A percentile compares a stretch with the other conserved stretches of the same genome.
Conservation (phyloP, 371 early-diverging fungal genomes). For the Mortierella sp. region DNA sequence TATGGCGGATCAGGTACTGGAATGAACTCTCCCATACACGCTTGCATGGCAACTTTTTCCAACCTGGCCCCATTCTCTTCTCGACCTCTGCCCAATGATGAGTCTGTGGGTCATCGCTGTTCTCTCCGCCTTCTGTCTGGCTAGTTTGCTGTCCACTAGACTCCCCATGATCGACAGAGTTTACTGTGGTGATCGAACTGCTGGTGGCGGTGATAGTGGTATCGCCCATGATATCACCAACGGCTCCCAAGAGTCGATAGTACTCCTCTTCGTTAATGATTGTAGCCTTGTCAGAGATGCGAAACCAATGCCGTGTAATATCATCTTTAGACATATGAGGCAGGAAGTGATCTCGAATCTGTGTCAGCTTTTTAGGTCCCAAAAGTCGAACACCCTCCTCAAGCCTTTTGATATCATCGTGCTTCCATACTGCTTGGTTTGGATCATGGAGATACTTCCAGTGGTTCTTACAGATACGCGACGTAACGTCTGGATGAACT, state of each 20-base stretch:
- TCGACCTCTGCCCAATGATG: conserved; percentile 31
- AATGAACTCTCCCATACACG: conserved; percentile 50
- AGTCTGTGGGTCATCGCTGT: not conserved
- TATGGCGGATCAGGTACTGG: conserved; percentile 9
- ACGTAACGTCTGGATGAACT: conserved; percentile 28
- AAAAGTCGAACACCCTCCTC: conserved; percentile 47
- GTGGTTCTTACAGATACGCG: conserved; percentile 32
- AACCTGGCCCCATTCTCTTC: conserved; percentile 21
- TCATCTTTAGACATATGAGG: conserved; percentile 45
- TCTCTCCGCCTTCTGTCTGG: not conserved
- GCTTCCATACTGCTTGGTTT: conserved; percentile 17
- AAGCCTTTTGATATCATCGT: conserved; percentile 29
- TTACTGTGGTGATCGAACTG: not conserved
- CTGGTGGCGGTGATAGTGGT: not conserved
- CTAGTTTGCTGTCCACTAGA: not conserved
- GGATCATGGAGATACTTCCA: conserved; percentile 37
- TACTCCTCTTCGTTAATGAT: conserved; percentile 30
- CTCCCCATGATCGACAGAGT: not conserved
- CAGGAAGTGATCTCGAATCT: conserved; percentile 34
- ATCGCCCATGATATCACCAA: conserved; percentile 3
- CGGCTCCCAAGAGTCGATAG: conserved; percentile 17
- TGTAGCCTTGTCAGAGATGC: conserved; percentile 36
- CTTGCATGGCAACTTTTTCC: conserved; percentile 36
- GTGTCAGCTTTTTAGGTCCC: conserved; percentile 26
- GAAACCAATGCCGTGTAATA: conserved; percentile 39